Evolutionary conservation across 139 green algal genomes (phyloP).

Genomic region (Chlamydomonas sp.): DNA sequence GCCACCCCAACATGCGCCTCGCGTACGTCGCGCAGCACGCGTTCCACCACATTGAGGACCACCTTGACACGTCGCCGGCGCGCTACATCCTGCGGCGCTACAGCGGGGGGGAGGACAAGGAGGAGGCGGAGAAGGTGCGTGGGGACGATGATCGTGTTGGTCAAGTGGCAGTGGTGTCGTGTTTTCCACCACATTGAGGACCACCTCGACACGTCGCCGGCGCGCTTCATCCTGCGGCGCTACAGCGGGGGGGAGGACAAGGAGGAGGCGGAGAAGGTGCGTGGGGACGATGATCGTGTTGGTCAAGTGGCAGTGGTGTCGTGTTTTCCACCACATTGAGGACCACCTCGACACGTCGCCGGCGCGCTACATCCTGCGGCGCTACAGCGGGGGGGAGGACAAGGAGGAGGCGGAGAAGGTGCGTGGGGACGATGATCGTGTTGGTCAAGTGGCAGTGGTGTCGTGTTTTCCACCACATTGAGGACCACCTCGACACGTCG

Average conservation of each 20-base stretch:
- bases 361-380: slow-evolving; percentile 87
- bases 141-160: neutral
- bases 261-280: slow-evolving; percentile 36
- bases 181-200: slow-evolving; percentile 89
- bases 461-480: slow-evolving; percentile 79
- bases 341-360: slow-evolving; percentile 80
- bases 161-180: neutral
- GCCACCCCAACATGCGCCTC: slow-evolving; percentile 86
- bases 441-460: neutral
- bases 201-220: slow-evolving; percentile 78
- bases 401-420: slow-evolving; percentile 36
- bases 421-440: slow-evolving; percentile 5
- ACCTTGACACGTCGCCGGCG: slow-evolving; percentile 79
- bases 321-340: slow-evolving; percentile 95
- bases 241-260: slow-evolving; percentile 71
- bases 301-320: too few species aligned
- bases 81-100: slow-evolving; percentile 91
- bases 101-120: slow-evolving; percentile 59
- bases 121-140: slow-evolving; percentile 37
- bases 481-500: slow-evolving; percentile 81
- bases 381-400: slow-evolving; percentile 74
- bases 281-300: neutral
- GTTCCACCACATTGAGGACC: slow-evolving; percentile 91
- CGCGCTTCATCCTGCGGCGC: slow-evolving; percentile 87
- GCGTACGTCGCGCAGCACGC: slow-evolving; percentile 93